phyloP scores from a whole-genome alignment of 2,329 filamentous ascomycete species.

The Aphanoascus verrucosus region DNA sequence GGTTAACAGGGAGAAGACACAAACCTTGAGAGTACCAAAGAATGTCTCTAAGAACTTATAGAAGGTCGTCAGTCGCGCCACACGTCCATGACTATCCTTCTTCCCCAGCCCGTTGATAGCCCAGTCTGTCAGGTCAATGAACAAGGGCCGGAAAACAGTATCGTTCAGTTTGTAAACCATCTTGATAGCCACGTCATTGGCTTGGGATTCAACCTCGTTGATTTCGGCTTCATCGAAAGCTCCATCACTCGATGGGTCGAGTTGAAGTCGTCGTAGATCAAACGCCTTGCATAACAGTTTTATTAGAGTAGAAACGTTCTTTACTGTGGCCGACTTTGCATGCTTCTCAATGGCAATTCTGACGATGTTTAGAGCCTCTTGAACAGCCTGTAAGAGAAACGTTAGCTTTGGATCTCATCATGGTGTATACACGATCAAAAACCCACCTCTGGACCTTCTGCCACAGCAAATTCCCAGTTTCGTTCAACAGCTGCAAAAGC shows the following conservation, averaged over 20 bases:
- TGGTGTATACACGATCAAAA: not conserved
- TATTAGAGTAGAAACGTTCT: constrained; percentile 61
- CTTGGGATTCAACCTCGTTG: constrained; percentile 49
- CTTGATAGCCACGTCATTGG: constrained; percentile 65
- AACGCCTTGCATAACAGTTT: constrained; percentile 47
- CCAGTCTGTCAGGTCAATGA: constrained; percentile 78
- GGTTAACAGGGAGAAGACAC: constrained; percentile 14
- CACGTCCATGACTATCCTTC: constrained; percentile 48
- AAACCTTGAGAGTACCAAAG: constrained; percentile 67
- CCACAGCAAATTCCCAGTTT: constrained; percentile 58
- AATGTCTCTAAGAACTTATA: constrained; percentile 72
- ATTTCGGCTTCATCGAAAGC: constrained; percentile 40
- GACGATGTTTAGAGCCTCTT: constrained; percentile 60
- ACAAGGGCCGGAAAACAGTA: constrained; percentile 81
- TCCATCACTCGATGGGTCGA: constrained; percentile 21
- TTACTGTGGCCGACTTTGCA: constrained; percentile 65
- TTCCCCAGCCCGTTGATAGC: constrained; percentile 51
- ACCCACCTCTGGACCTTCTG: constrained; percentile 41
- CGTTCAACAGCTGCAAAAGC: constrained; percentile 61
- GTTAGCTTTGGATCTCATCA: constrained; percentile 12
- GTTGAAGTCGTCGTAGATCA: constrained; percentile 36
- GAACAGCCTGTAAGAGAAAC: constrained; percentile 43
- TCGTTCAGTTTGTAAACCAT: constrained; percentile 98
- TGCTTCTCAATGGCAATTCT: constrained; percentile 64
- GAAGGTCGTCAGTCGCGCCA: constrained; percentile 59